phyloP scores from a whole-genome alignment of 1,284 basidiomycete genomes.

The Anthracocystis walkeri region DNA sequence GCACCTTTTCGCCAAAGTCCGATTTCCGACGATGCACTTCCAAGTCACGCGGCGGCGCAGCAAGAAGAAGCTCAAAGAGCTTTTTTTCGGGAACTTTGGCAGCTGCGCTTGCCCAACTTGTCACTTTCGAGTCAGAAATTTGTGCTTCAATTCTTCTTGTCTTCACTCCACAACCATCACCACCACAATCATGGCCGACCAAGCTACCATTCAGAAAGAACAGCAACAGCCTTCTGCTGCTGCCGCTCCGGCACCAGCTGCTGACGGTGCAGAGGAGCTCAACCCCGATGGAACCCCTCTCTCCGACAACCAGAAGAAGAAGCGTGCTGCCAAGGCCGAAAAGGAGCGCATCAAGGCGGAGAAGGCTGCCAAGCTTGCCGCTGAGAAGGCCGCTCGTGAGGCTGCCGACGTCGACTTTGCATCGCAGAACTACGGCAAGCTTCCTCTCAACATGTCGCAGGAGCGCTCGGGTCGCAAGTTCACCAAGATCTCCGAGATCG shows the following conservation, averaged over 20 bases:
- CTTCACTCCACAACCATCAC: constrained; percentile 5
- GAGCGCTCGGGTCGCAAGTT: constrained; percentile 72
- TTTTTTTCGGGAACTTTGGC: constrained; percentile 3
- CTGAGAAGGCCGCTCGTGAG: constrained; percentile 80
- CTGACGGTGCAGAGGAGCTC: constrained; percentile 46
- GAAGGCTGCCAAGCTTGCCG: constrained; percentile 84
- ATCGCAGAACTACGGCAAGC: constrained; percentile 85
- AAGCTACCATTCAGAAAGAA: constrained; percentile 40
- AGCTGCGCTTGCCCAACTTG: not conserved
- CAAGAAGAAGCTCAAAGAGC: constrained; percentile 6
- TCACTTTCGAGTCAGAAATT: constrained; percentile 37
- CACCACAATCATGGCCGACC: constrained; percentile 38
- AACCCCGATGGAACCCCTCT: constrained; percentile 72
- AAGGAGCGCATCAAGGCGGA: constrained; percentile 78
- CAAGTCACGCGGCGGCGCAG: constrained; percentile 11
- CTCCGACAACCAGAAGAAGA: constrained; percentile 92
- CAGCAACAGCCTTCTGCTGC: constrained; percentile 23
- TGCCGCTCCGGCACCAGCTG: constrained; percentile 9
- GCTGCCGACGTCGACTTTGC: constrained; percentile 87
- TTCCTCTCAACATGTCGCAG: constrained; percentile 93
- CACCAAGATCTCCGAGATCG: constrained; percentile 78
- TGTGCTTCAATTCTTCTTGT: constrained; percentile 4
- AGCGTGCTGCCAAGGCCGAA: constrained; percentile 89
- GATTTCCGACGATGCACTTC: constrained; percentile 17
- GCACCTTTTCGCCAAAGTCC: constrained; percentile 13